These are phyloP conservation scores for Silene latifolia DNA, from an alignment of 148 eudicot species.

Conservation along the genomic window DNA sequence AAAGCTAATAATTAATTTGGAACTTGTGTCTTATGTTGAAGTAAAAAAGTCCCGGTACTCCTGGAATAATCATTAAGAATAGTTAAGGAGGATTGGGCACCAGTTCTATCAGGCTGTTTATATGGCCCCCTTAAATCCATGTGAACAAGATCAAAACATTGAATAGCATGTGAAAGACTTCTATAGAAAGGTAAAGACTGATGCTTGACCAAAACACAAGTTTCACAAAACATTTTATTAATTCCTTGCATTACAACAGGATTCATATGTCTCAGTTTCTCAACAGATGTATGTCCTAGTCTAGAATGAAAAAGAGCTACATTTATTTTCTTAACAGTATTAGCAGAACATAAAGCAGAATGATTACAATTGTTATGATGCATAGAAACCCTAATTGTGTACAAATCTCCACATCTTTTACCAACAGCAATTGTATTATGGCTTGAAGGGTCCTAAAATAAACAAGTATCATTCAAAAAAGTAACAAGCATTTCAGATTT, in stretches of 20 bases:
- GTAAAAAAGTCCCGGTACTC: not conserved
- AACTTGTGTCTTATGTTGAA: not conserved
- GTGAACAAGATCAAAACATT: too few relatives aligned
- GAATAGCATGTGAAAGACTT: not conserved
- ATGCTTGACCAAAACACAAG: not conserved
- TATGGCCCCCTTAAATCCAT: too few relatives aligned
- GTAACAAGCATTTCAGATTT: not conserved
- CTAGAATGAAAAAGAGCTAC: too few relatives aligned
- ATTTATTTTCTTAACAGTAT: too few relatives aligned
- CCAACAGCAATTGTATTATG: not conserved
- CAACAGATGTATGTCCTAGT: not conserved
- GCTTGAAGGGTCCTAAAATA: not conserved
- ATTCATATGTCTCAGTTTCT: not conserved
- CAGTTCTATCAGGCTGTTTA: not conserved
- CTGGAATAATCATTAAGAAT: not conserved
- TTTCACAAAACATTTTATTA: too few relatives aligned
- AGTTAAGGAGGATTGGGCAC: not conserved
- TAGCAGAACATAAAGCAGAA: rapidly evolving
- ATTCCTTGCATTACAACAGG: too few relatives aligned
- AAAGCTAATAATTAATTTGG: not conserved
- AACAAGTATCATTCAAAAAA: not conserved
- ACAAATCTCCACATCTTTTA: not conserved
- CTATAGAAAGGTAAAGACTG: not conserved
- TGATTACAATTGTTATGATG: too few relatives aligned
- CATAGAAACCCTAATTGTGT: not conserved